Base-by-base conservation (phyloP, 2,329 filamentous ascomycete species). In the Stenocarpella maydis region DNA sequence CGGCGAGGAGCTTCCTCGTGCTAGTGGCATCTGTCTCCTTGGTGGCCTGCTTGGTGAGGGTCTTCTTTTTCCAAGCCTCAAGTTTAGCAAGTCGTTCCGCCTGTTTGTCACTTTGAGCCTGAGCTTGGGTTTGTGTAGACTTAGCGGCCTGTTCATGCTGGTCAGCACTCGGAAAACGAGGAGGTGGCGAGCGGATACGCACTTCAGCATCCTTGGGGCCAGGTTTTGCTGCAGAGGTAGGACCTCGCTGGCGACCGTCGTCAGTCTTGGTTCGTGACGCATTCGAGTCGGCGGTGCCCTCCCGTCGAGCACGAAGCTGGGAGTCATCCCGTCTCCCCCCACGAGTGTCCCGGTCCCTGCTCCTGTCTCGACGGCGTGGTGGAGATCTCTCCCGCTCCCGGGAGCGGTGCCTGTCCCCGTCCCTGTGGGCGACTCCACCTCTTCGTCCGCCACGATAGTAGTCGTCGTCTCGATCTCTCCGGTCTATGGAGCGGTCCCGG, bases 31-130 rank as follows among this genome's bases (percentile, higher is more conserved):
- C 88, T 75, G 89, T 90, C 77, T 92, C 88, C 77, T 93, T 93
- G 72, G 87, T 87, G 74, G 91, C 91, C 74, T 91, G 91, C 65
- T 71, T 71, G 77, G 90, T 89, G 73, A 93, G 92, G 77, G 94
- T 91, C 81, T 95, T 95, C 80, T 94, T 92, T 82, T 97, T 97
- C 95, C 94, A 97, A 69, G 93, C 92, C 78, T 95, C 93, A 34
- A 97, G 82, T 77, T 93, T 95, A 34, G 93, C 93, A 52, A 94
- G 85, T 72, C 92, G 86, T 79, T 95, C 92, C 61, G 91, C 92
- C 78, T 95, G 93, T 77, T 92, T 94, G 61, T 94, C 90, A 71
- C 89, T 88, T 75, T 94, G 92, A 37, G 88, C 85, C 75, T 89
- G 89, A 21, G 81, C 80, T 53, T 83, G 80, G 65, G 84, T 77